Percentiles rank a stretch among this genome's conserved stretches.
phyloP scores from a whole-genome alignment of 176 grass and related monocot genomes.

The Paspalum vaginatum region DNA sequence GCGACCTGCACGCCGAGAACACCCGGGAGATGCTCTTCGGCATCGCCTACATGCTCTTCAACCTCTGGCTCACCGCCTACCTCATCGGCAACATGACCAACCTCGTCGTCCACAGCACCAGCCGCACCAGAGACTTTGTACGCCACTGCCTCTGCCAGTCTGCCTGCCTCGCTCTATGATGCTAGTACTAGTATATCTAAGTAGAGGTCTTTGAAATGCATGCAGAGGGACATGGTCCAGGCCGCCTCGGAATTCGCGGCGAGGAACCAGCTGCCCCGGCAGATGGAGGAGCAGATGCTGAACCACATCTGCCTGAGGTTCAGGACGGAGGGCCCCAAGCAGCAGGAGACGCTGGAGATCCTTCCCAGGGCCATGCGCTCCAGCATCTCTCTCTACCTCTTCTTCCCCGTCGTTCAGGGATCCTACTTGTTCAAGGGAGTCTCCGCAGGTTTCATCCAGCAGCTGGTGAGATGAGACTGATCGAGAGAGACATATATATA shows the following conservation, averaged over 20 bases:
- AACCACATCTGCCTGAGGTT: constrained; percentile 86
- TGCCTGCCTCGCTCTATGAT: too few relatives aligned
- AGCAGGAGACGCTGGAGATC: constrained; percentile 68
- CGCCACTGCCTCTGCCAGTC: too few relatives aligned
- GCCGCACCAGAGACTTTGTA: constrained; percentile 96
- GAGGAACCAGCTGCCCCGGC: constrained; percentile 77
- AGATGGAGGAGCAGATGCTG: constrained; percentile 80
- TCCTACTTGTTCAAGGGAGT: constrained; percentile 84
- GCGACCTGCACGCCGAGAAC: constrained; percentile 96
- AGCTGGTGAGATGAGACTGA: constrained; percentile 53
- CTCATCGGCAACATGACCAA: constrained; percentile 99
- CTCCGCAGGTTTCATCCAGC: constrained; percentile 76
- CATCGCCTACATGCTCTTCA: constrained; percentile 91
- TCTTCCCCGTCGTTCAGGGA: constrained; percentile 65
- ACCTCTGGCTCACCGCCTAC: constrained; percentile 91
- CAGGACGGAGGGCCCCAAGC: constrained; percentile 82
- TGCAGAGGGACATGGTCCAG: constrained; percentile 83
- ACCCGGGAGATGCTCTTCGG: constrained; percentile 87
- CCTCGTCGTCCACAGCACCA: constrained; percentile 94
- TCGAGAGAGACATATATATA: too few relatives aligned
- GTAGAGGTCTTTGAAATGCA: too few relatives aligned
- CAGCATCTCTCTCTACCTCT: constrained; percentile 71
- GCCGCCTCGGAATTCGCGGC: constrained; percentile 69
- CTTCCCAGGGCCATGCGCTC: constrained; percentile 82
- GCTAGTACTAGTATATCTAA: too few relatives aligned